Conservation (phyloP, 257 asterid species). For the Lycium barbarum region DNA sequence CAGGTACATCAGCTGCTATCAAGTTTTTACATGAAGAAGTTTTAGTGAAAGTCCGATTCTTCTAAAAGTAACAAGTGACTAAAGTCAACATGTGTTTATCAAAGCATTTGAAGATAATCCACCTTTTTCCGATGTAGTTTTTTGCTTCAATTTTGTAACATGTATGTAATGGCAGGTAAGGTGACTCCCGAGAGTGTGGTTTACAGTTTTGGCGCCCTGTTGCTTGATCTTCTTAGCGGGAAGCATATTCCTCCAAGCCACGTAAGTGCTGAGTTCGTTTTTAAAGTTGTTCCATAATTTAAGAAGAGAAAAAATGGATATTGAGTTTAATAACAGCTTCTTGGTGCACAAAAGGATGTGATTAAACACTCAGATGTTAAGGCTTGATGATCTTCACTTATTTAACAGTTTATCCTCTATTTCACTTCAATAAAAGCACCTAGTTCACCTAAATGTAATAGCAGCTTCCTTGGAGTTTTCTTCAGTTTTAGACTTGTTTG, state of each 20-base stretch:
- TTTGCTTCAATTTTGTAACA: slow-evolving; percentile 1
- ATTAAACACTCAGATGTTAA: slow-evolving; percentile 6
- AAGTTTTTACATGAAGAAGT: neutral
- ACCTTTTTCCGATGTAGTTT: neutral
- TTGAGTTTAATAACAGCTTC: neutral
- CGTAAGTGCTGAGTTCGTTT: slow-evolving; percentile 36
- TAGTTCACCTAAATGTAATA: neutral
- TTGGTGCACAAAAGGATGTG: neutral
- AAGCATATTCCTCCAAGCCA: slow-evolving; percentile 63
- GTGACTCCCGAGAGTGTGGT: slow-evolving; percentile 55
- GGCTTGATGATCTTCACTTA: neutral
- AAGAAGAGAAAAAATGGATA: neutral
- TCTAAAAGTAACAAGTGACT: neutral
- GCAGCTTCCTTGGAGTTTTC: neutral
- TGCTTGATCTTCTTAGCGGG: slow-evolving; percentile 63
- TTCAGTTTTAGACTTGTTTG: neutral
- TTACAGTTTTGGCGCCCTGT: slow-evolving; percentile 59
- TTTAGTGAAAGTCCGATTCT: neutral
- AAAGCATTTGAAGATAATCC: neutral
- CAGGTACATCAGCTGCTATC: slow-evolving; percentile 39
- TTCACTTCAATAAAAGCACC: neutral
- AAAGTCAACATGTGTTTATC: neutral
- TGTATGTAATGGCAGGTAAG: slow-evolving; percentile 47
- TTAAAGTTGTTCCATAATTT: neutral
- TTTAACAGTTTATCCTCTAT: neutral